Evolutionary conservation across 768 basidiomycete species (phyloP), one percentile per base, ranked within the genome.

Genomic region (Coprinopsis sp.): DNA sequence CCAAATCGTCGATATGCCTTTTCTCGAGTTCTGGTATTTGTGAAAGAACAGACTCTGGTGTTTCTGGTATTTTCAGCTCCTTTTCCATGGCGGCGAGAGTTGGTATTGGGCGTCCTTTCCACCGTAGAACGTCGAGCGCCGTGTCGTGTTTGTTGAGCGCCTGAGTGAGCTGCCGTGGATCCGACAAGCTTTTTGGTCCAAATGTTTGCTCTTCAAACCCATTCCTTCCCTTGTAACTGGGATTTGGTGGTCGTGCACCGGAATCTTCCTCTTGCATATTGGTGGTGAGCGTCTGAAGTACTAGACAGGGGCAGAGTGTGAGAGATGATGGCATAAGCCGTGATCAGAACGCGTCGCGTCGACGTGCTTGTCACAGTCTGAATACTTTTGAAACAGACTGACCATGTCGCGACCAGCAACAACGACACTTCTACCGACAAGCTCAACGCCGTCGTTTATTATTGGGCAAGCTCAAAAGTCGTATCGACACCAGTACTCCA

Each of bases 401-500:
- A 25, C 57, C 11, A 51, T 62, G 18, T 47, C 52, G 23, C 66
- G 75, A n/a, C 53, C 65, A 29, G 61, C 67, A 23, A 74, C 76
- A 5, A 58, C 57, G 8, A 58, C 76, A 18, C 54, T 73, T 4
- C 65, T 70, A 18, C 60, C 64, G 1, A 59, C 60, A 7, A 50
- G 55, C 21, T 59, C 58, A 21, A 65, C 67, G 21, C 70, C 72
- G n/a, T 76, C 75, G 6, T 79, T 78, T 55, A 51, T 69, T 33
- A 71, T 78, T 29, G 65, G 59, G 21, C 55, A 53, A 11, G 58
- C 59, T 37, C 65, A 73, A 53, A 75, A 71, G 56, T 73, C 76
- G 1, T 79, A 78, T 57, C 75, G 68, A 49, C 71, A 76, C 49
- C 78, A 79, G 55, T 79, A 78, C 54, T 71, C 78, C 3, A 78